Evolutionary conservation across 1,284 basidiomycete species (phyloP).

Genomic region (Bjerkandera adusta): DNA sequence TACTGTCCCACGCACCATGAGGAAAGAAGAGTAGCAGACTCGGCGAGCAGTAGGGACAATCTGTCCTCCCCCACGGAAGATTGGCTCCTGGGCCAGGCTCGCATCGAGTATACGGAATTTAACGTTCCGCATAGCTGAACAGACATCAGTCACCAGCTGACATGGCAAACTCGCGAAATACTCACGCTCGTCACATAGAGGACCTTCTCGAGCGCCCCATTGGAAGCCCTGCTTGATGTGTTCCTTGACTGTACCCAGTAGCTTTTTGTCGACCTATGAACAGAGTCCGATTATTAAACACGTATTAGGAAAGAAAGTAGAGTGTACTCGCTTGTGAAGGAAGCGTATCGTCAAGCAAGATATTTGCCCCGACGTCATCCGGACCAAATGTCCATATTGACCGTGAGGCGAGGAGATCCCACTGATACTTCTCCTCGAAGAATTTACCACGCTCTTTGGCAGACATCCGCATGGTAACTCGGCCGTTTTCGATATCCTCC

Average conservation of each 20-base stretch:
- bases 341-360: constrained; percentile 93
- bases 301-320: constrained; percentile 1
- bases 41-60: constrained; percentile 97
- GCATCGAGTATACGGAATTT: constrained; percentile 97
- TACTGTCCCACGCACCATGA: constrained; percentile 67
- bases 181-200: constrained; percentile 97
- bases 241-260: constrained; percentile 87
- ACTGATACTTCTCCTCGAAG: constrained; percentile 96
- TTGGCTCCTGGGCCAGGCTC: constrained; percentile 89
- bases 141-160: constrained; percentile 9
- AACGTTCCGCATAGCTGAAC: constrained; percentile 92
- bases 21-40: constrained; percentile 98
- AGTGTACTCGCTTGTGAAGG: constrained; percentile 74
- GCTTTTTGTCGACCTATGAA: constrained; percentile 85
- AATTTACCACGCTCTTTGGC: constrained; percentile 91
- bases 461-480: constrained; percentile 90
- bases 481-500: constrained; percentile 90
- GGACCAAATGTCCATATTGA: constrained; percentile 99
- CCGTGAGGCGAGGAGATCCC: constrained; percentile 95
- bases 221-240: constrained; percentile 99
- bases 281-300: constrained; percentile 7
- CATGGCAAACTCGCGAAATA: constrained; percentile 19
- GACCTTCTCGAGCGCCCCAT: constrained; percentile 97
- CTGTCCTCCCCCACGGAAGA: constrained; percentile 97
- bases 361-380: constrained; percentile 92